Evolutionary conservation across 2,329 filamentous ascomycete species (phyloP).

Genomic region (Venturia nashicola): DNA sequence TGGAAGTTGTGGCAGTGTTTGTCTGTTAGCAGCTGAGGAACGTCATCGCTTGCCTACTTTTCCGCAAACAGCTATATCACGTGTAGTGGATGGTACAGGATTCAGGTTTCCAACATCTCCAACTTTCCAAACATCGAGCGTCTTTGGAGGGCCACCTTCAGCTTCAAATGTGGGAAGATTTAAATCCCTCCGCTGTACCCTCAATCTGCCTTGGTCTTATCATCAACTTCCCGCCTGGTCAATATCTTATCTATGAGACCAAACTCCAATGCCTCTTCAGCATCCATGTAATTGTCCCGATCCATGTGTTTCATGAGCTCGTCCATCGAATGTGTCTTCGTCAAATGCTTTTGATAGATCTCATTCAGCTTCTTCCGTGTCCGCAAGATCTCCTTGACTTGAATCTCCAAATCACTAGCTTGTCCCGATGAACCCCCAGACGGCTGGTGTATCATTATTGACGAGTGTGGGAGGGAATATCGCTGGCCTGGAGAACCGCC

Average conservation of each 20-base stretch:
- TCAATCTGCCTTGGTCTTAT: constrained; percentile 10
- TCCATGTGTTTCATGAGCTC: constrained; percentile 95
- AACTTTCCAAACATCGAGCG: background rate
- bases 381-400: constrained; percentile 89
- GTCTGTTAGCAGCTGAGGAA: too few relatives aligned
- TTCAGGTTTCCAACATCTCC: background rate
- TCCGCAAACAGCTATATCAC: background rate
- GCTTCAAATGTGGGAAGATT: too few relatives aligned
- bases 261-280: constrained; percentile 75
- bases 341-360: constrained; percentile 82
- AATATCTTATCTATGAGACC: constrained; percentile 90
- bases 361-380: constrained; percentile 76
- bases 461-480: constrained; percentile 82
- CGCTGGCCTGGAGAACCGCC: constrained; percentile 77
- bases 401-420: constrained; percentile 79
- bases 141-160: too few relatives aligned
- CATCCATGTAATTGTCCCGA: constrained; percentile 85
- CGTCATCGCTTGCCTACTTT: background rate
- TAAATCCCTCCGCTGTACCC: background rate
- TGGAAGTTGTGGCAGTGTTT: background rate
- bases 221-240: constrained; percentile 42
- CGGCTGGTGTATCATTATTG: constrained; percentile 96
- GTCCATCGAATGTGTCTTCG: constrained; percentile 60
- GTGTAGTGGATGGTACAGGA: background rate
- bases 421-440: constrained; percentile 60